Evolutionary conservation across 306 rosid genomes (phyloP).

Genomic region (Trichosanthes cucumerina): DNA sequence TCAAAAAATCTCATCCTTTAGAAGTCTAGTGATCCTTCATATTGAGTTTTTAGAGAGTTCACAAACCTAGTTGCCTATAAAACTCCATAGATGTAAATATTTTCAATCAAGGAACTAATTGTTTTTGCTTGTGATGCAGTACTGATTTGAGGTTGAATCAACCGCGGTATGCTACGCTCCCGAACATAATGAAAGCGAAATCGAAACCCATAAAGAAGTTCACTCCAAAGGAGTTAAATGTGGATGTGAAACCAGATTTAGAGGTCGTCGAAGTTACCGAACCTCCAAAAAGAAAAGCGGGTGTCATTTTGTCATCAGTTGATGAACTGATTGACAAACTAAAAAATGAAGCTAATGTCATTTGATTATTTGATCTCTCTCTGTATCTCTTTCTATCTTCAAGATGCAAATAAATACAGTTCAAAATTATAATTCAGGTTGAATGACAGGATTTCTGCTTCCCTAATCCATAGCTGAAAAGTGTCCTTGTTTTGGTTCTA

Average conservation of each 20-base stretch:
- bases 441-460: background rate
- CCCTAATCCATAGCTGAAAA: background rate
- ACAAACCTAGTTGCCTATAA: background rate
- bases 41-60: background rate
- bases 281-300: conserved; percentile 93
- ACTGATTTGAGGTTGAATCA: conserved; percentile 90
- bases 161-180: conserved; percentile 90
- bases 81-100: background rate
- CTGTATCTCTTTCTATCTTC: background rate
- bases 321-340: conserved; percentile 84
- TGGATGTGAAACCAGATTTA: conserved; percentile 58
- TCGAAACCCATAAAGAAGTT: conserved; percentile 67
- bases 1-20: background rate
- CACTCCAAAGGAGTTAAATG: conserved; percentile 63
- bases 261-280: conserved; percentile 71
- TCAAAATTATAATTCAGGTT: background rate
- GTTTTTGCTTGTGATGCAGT: conserved; percentile 27
- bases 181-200: conserved; percentile 96
- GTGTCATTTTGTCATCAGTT: conserved; percentile 67
- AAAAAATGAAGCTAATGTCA: conserved; percentile 68
- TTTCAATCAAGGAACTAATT: background rate
- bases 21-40: background rate
- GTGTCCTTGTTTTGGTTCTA: background rate
- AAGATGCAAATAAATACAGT: background rate
- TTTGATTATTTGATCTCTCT: conserved; percentile 23